These are phyloP conservation scores for Stevia rebaudiana DNA, from an alignment of 140 eudicot genomes.

Conservation along the genomic window DNA sequence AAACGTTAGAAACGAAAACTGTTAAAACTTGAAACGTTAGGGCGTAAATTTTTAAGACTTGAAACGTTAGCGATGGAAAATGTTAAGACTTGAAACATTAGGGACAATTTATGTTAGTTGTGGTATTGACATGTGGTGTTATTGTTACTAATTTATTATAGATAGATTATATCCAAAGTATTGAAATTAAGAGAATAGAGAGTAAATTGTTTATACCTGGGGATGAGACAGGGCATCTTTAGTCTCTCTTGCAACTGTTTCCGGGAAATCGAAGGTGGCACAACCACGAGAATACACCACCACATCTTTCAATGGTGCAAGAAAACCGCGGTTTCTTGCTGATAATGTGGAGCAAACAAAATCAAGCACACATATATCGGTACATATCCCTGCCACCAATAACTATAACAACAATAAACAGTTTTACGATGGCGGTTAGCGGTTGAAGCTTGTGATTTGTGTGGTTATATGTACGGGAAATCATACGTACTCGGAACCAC, in stretches of 20 bases:
- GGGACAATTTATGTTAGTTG: no score
- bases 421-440: no score
- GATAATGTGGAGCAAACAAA: constrained; percentile 56
- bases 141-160: no score
- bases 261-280: constrained; percentile 58
- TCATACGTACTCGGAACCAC: background rate
- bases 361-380: constrained; percentile 64
- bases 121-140: no score
- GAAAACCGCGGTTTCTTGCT: constrained; percentile 48
- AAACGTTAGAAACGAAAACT: no score
- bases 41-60: no score
- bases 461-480: background rate
- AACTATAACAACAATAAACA: constrained; percentile 26
- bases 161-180: no score
- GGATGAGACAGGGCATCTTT: constrained; percentile 50
- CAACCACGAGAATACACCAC: constrained; percentile 48
- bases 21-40: no score
- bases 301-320: constrained; percentile 47
- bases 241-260: constrained; percentile 24
- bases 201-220: constrained; percentile 29
- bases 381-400: constrained; percentile 58
- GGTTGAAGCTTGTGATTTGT: background rate
- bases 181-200: no score
- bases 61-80: no score
- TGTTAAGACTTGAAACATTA: no score